These are phyloP conservation scores for Puya raimondii DNA, from an alignment of 176 grass and related monocot species.

Conservation along the genomic window DNA sequence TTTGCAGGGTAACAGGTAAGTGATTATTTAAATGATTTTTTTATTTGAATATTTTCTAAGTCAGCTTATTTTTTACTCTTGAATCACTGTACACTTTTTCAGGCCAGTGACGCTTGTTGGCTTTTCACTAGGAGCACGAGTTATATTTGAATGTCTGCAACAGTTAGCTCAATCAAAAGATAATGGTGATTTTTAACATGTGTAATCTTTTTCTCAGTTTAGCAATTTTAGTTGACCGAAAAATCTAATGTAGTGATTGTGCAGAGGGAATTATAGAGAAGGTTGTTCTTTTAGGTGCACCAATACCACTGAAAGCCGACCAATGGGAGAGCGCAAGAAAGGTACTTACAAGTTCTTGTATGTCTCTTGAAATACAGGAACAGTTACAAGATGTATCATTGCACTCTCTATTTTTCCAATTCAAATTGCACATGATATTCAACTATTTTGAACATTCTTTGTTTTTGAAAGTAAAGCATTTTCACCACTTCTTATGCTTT, in stretches of 20 bases:
- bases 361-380: too few species aligned
- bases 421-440: too few species aligned
- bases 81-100: conserved; percentile 18
- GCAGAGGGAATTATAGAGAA: conserved; percentile 79
- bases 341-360: conserved; percentile 27
- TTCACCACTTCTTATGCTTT: too few species aligned
- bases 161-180: conserved; percentile 51
- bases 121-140: conserved; percentile 82
- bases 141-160: conserved; percentile 78
- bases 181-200: conserved; percentile 39
- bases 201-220: not conserved
- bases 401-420: too few species aligned
- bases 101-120: conserved; percentile 95
- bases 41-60: not conserved
- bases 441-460: too few species aligned
- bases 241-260: conserved; percentile 12
- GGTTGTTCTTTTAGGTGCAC: conserved; percentile 75
- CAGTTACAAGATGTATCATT: too few species aligned
- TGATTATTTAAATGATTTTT: not conserved
- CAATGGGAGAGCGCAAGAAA: conserved; percentile 79
- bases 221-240: conserved; percentile 4
- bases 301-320: conserved; percentile 58
- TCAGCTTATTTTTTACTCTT: not conserved
- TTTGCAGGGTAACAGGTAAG: conserved; percentile 85
- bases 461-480: too few species aligned